Base-by-base conservation (phyloP, 352 stramenopile genomes). In the Phytophthora multivora region DNA sequence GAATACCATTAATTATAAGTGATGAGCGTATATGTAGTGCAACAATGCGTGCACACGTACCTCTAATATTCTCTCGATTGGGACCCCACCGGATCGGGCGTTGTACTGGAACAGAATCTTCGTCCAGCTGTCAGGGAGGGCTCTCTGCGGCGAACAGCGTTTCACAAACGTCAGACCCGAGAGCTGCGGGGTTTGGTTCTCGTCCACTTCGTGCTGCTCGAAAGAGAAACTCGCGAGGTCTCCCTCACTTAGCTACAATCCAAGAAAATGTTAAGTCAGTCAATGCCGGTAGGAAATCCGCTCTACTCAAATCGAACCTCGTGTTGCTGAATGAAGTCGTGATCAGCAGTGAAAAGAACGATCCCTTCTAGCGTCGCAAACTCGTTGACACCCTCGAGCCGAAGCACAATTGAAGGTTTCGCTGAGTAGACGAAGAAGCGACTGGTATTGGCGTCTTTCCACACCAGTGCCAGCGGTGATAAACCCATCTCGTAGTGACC, bases 401-500 rank as follows among this genome's bases (percentile, higher is more conserved):
- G 75, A 59, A 96, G 56, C 2, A 95, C 82, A 18, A 96, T 89
- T 13, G 71, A 88, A 3, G 83, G 81, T 49, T 89, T 92, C 5
- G 86, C 69, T 6, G 77, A 81, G 61, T 80, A 86, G 13, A 80
- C 65, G 41, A 91, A 90, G 55, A 93, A 97, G 15, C 87, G 78
- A 71, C 89, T 96, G 19, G 88, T 96, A 30, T 71, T 69, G 10
- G 71, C 65, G 59, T 98, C 91, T 39, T 97, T 97, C 90, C 90
- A 98, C 21, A 96, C 73, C n/a, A 97, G 60, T 23, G 83, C 83
- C 9, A 97, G 78, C 2, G 91, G 89, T 9, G 90, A 93, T 5
- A 96, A 67, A 1, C 89, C 91, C 30, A 95, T 78, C n/a, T 91
- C 81, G 57, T 98, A 98, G 50, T 97, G 84, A 2, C 78, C 89